Base-by-base conservation (phyloP, 805 yeast genomes). In the Candida verbasci region DNA sequence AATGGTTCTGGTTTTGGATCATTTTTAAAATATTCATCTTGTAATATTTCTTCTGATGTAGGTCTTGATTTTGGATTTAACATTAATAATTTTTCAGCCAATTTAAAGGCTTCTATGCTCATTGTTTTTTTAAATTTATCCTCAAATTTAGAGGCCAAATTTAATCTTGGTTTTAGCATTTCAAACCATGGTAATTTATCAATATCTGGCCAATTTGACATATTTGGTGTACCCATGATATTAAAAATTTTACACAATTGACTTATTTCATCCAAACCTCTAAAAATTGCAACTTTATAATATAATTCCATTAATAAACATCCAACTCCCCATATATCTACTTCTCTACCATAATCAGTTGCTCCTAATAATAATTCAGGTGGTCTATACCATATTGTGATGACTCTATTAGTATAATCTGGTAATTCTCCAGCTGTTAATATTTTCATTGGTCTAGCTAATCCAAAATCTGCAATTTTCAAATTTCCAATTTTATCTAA, bases 291-390 rank as follows among this genome's bases (percentile, higher is more conserved):
- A 22, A 63, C 62, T 45, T 80, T 75, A 1, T 81, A 74, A 52
- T 86, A 87, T 25, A 93, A 58, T 56, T 93, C 97, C 18, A 87
- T 73, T 41, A 93, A 64, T 17, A 93, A 66, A 62, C 97, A 93
- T 2, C 98, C 98, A 42, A 87, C 80, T 0, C 97, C 96, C 98
- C 98, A 93, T 47, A 87, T 80, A 54, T 93, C 98, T 8, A 93
- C 93, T 49, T 86, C 96, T 27, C 87, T 64, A 0, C 89, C 93
- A 59, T 93, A 93, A 40, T 80, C 81, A 0, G 97, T 89, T 0
- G 95, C 80, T 1, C 98, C 98, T 40, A 93, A 60, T 25, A 93
- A 64, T 22, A 93, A 70, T n/a, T n/a, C n/a, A n/a, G n/a, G n/a
- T n/a, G n/a, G n/a, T n/a, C n/a, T n/a, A n/a, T n/a, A n/a, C n/a